Evolutionary conservation across 345 rosid genomes (phyloP), one percentile per base, ranked within the genome.

Genomic region (Boechera divaricarpa): DNA sequence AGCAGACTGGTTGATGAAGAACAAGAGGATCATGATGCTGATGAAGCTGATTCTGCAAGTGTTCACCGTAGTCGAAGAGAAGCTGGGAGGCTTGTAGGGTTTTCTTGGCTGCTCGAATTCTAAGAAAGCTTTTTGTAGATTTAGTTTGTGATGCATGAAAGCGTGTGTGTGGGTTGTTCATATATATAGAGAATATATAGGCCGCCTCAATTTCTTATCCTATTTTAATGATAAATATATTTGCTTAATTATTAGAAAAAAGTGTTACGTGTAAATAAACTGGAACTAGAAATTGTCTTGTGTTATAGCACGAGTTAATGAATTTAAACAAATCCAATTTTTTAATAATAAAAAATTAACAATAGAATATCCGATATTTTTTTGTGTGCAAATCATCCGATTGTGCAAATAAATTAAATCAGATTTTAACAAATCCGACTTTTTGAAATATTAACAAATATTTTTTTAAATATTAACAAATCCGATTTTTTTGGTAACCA

Each of bases 11-110:
- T 61, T 61, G 38, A 24, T 38, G 21, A 72, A 48, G 38, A 72
- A 18, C 41, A 61, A 48, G 51, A 61, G 31, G 68, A 72, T 5
- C 41, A 72, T 38, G 29, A 49, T 48, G 67, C 48, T 9, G 67
- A 71, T 47, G 58, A 72, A 47, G 75, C 48, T 59, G 28, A 47
- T 72, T 38, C 51, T 72, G 16, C 52, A 38, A 49, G 12, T 72
- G 16, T 49, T 72, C 2, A 36, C 52, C 61, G 62, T 72, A 38
- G 76, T 61, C 4, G 42, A 72, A 72, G 51, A 62, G 67, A 59
- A 70, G 32, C 26, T 31, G 28, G 5, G 5, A 36, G 39, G 21
- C 12, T 33, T 41, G 16, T 58, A 18, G 10, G 58, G 48, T 26
- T 60, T 35, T 21, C 7, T 13, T 39, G 11, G 10, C 42, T 38